Percentiles rank a stretch among this genome's conserved stretches.
Conservation (phyloP, 2,329 filamentous ascomycete species). For the Coniochaeta prunicola region DNA sequence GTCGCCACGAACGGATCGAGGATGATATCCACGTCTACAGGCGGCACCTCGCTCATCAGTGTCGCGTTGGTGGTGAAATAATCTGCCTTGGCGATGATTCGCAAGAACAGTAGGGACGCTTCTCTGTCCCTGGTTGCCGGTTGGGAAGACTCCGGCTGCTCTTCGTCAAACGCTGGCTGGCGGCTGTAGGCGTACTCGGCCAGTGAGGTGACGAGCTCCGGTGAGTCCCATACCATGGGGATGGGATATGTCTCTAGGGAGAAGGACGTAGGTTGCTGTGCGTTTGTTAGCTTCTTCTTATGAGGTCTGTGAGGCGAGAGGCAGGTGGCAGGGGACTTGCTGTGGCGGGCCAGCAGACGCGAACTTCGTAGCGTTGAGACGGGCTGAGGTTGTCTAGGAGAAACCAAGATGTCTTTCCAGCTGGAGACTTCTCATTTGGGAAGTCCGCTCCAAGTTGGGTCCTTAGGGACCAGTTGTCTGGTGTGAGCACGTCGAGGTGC, state of each 20-base stretch:
- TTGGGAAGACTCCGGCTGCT: constrained; percentile 3
- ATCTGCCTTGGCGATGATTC: constrained; percentile 69
- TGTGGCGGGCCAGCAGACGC: constrained; percentile 88
- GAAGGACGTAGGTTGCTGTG: constrained; percentile 81
- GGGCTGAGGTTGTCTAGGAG: constrained; percentile 63
- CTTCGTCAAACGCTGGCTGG: constrained; percentile 21
- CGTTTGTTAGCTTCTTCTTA: background rate
- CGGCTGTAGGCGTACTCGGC: constrained; percentile 50
- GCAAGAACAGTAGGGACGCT: constrained; percentile 61
- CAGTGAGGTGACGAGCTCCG: constrained; percentile 58
- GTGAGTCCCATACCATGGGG: constrained; percentile 51
- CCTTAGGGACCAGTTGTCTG: constrained; percentile 43
- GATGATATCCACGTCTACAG: constrained; percentile 72
- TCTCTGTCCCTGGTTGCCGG: constrained; percentile 12
- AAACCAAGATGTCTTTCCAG: constrained; percentile 69
- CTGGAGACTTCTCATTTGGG: constrained; percentile 42
- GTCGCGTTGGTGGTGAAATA: constrained; percentile 70
- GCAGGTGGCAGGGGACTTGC: constrained; percentile 45
- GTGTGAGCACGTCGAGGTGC: constrained; percentile 58
- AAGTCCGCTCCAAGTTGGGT: constrained; percentile 63
- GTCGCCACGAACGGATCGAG: constrained; percentile 82
- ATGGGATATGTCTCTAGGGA: constrained; percentile 58
- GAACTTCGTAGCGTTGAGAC: constrained; percentile 78
- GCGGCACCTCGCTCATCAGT: constrained; percentile 68
- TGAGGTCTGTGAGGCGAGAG: background rate